Evolutionary conservation across 345 rosid species (phyloP).

Genomic region (Pseudoturritis turrita): DNA sequence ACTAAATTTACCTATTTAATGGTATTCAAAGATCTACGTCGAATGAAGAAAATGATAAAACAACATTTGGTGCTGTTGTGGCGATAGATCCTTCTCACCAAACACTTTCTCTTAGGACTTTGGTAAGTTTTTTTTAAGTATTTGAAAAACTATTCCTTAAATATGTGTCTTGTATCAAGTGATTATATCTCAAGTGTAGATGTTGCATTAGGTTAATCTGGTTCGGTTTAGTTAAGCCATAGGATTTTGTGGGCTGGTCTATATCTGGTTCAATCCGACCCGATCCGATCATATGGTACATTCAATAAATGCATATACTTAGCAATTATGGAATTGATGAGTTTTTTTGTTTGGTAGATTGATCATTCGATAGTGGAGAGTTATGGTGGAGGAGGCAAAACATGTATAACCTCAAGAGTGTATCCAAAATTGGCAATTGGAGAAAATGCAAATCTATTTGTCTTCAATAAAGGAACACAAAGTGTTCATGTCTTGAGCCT

Average conservation of each 20-base stretch:
- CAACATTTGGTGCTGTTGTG: conserved; percentile 51
- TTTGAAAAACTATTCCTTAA: background rate
- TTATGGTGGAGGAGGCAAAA: conserved; percentile 48
- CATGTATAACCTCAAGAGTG: conserved; percentile 53
- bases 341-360: conserved; percentile 17
- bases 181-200: background rate
- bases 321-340: background rate
- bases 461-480: conserved; percentile 35
- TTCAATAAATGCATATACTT: background rate
- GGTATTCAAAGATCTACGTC: conserved; percentile 40
- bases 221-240: too few species aligned
- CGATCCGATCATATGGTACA: background rate
- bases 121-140: conserved; percentile 24
- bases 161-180: background rate
- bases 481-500: conserved; percentile 31
- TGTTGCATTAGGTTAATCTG: too few species aligned
- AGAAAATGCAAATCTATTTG: conserved; percentile 25
- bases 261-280: too few species aligned
- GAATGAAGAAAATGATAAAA: conserved; percentile 40
- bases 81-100: conserved; percentile 39
- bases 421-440: conserved; percentile 49
- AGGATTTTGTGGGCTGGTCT: too few species aligned
- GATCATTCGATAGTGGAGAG: conserved; percentile 64
- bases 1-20: background rate
- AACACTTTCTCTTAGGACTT: conserved; percentile 39